A percentile compares a stretch with the other conserved stretches of the same genome.
These are phyloP conservation scores for Podosphaera fusca DNA, from an alignment of 2,329 filamentous ascomycete genomes.

Conservation along the genomic window DNA sequence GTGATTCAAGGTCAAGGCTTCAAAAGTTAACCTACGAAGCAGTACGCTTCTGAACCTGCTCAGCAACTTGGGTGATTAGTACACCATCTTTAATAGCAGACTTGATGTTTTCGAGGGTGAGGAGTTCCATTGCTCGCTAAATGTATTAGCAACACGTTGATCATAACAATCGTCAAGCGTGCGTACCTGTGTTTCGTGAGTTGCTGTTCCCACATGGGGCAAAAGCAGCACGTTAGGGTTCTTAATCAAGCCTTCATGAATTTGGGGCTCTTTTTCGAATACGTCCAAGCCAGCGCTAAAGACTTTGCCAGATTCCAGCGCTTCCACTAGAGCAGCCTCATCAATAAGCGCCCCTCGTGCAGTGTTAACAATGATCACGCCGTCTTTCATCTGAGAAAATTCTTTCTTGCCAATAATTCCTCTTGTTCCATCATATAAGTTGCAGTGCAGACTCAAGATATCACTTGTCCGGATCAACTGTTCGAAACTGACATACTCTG, in stretches of 20 bases:
- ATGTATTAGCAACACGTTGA: too few species aligned
- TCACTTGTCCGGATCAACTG: conserved; percentile 45
- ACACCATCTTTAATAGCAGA: conserved; percentile 34
- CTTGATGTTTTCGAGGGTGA: conserved; percentile 47
- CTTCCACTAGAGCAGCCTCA: conserved; percentile 51
- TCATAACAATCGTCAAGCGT: background rate
- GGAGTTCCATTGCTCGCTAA: conserved; percentile 43
- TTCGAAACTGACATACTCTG: conserved; percentile 48
- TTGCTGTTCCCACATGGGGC: conserved; percentile 69
- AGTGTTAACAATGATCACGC: conserved; percentile 60
- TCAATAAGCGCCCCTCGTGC: conserved; percentile 61
- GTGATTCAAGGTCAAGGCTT: too few species aligned
- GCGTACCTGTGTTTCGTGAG: conserved; percentile 27
- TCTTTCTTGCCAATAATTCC: conserved; percentile 46
- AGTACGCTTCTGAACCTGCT: conserved; percentile 23
- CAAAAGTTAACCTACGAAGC: background rate
- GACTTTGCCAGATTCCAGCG: conserved; percentile 44
- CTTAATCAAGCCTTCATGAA: conserved; percentile 47
- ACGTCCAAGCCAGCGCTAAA: conserved; percentile 53
- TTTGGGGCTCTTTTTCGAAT: conserved; percentile 53
- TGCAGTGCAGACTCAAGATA: conserved; percentile 56
- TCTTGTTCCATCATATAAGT: conserved; percentile 41
- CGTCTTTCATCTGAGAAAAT: conserved; percentile 54
- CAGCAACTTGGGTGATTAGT: conserved; percentile 43
- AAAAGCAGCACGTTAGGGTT: conserved; percentile 52